Conservation (phyloP, 1,139 yeast species). For the Hansenula lynferdii region DNA sequence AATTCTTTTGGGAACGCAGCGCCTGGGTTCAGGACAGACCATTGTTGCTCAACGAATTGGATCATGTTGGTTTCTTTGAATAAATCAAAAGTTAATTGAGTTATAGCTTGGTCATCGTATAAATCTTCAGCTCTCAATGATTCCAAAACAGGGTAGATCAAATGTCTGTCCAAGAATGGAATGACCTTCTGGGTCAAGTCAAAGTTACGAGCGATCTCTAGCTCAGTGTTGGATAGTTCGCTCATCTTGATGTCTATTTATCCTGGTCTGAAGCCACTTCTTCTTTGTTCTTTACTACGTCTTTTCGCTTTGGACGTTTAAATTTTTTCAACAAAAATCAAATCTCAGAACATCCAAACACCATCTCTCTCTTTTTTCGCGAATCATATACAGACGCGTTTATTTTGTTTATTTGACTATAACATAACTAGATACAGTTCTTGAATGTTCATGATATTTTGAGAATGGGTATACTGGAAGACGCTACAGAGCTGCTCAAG, state of each 20-base stretch:
- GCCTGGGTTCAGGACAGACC: constrained; percentile 34
- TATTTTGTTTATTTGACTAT: too few species aligned
- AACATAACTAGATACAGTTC: too few species aligned
- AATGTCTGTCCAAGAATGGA: constrained; percentile 55
- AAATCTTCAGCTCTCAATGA: constrained; percentile 38
- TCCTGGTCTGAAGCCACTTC: too few species aligned
- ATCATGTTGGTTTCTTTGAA: constrained; percentile 53
- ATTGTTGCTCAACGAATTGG: constrained; percentile 40
- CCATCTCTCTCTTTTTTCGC: too few species aligned
- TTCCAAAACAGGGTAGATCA: constrained; percentile 49
- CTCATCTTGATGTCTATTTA: constrained; percentile 11
- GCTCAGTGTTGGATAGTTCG: constrained; percentile 27
- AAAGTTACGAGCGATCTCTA: constrained; percentile 34
- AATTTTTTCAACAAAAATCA: too few species aligned
- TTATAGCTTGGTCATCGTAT: constrained; percentile 38
- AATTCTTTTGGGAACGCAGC: constrained; percentile 35
- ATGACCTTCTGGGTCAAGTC: constrained; percentile 48
- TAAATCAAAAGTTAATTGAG: constrained; percentile 43
- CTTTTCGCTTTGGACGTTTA: neutral
- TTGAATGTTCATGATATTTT: too few species aligned
- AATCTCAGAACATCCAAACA: too few species aligned
- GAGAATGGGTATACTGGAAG: constrained; percentile 7
- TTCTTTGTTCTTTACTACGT: neutral
- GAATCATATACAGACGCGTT: too few species aligned
- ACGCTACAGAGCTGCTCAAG: constrained; percentile 6